These are phyloP conservation scores for Phanerochaete sordida DNA, from an alignment of 768 basidiomycete genomes.

Conservation along the genomic window DNA sequence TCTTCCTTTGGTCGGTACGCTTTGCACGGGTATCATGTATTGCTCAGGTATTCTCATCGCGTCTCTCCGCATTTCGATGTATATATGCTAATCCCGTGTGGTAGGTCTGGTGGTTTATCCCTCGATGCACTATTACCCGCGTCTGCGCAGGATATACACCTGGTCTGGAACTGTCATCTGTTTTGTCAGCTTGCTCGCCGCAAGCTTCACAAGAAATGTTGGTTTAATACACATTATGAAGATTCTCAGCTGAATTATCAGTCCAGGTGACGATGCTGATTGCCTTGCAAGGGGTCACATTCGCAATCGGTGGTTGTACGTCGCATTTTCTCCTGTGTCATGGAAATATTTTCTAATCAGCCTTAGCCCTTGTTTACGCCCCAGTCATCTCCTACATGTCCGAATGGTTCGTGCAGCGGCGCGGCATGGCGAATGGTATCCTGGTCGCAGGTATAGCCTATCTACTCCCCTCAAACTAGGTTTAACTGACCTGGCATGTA, in stretches of 20 bases:
- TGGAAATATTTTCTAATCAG: background rate
- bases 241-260: background rate
- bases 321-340: too few species aligned
- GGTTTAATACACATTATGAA: background rate
- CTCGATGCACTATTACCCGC: constrained; percentile 20
- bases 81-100: background rate
- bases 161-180: constrained; percentile 24
- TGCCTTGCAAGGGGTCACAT: constrained; percentile 27
- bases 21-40: constrained; percentile 17
- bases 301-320: constrained; percentile 28
- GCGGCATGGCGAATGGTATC: constrained; percentile 31
- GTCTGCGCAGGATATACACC: constrained; percentile 18
- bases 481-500: background rate
- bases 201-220: constrained; percentile 26
- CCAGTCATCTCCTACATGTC: constrained; percentile 27
- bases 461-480: background rate
- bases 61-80: background rate
- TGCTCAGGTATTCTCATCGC: constrained; percentile 8
- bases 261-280: constrained; percentile 24
- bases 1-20: background rate
- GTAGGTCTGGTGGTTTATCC: constrained; percentile 26
- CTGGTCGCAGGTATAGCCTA: constrained; percentile 23
- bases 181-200: constrained; percentile 23
- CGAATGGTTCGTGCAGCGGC: constrained; percentile 30
- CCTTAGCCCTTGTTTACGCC: constrained; percentile 23